Percentiles rank a stretch among this genome's conserved stretches.
Evolutionary conservation across 2,329 filamentous ascomycete genomes (phyloP).

Genomic region (Trichoderma koningii): DNA sequence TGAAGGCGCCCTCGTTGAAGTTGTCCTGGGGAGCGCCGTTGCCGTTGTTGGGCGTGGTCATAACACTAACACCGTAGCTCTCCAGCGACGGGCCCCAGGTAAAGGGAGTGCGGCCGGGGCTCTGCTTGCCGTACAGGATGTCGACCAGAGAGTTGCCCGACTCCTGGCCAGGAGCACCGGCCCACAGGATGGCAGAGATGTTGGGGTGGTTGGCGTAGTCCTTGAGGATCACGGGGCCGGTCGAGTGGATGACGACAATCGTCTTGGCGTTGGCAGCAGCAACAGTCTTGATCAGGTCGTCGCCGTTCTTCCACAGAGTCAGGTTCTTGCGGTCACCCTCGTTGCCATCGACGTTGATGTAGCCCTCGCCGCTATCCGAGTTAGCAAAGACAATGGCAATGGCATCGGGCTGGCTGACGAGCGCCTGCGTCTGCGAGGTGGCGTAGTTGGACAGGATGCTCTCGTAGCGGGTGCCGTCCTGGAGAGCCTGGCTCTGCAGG

Average conservation of each 20-base stretch:
- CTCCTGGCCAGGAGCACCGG: constrained; percentile 80
- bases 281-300: constrained; percentile 79
- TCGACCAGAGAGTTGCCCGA: constrained; percentile 78
- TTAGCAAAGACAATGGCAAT: constrained; percentile 89
- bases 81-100: constrained; percentile 70
- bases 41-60: constrained; percentile 70
- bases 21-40: constrained; percentile 67
- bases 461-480: constrained; percentile 62
- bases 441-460: constrained; percentile 68
- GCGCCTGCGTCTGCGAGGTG: constrained; percentile 59
- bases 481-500: constrained; percentile 62
- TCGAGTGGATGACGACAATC: constrained; percentile 86
- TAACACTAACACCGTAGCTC: constrained; percentile 69
- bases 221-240: constrained; percentile 75
- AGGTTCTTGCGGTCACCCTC: constrained; percentile 89
- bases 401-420: constrained; percentile 64
- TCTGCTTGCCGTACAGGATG: constrained; percentile 79
- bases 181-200: constrained; percentile 81
- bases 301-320: constrained; percentile 82
- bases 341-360: constrained; percentile 79
- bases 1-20: constrained; percentile 77
- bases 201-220: constrained; percentile 76
- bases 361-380: constrained; percentile 83
- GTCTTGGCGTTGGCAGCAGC: constrained; percentile 80
- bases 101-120: constrained; percentile 78